Evolutionary conservation across 192 early-diverging fungal species (phyloP), one percentile per base, ranked within the genome.

Genomic region (Backusella circina): DNA sequence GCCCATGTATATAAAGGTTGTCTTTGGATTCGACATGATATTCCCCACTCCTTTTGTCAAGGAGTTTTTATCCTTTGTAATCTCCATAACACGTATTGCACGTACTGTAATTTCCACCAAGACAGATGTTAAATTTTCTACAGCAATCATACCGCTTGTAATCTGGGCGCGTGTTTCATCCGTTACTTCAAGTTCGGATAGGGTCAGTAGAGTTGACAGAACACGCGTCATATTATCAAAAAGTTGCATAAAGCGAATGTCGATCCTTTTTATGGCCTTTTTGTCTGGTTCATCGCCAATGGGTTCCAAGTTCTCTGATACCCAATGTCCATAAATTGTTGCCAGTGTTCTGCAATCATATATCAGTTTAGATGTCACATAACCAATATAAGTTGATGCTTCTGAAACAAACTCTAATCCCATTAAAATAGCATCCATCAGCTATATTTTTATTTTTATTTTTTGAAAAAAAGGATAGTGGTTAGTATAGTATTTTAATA

Each of bases 71-170:
- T 78, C 38, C 38, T 65, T 70, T 23, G 28, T 65, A 5, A 64
- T 78, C 51, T 82, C 77, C 65, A 82, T 77, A 16, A 79, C 70
- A 23, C 72, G 54, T n/a, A 75, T 33, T 3, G 81, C 74, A 12
- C 72, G 68, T 10, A 82, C 33, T n/a, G 71, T 65, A 10, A 82
- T 41, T 23, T 82, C 75, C 36, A 82, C 65, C 41, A 82, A 32
- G 26, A 74, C 64, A 7, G 74, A 38, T 5, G 67, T 72, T 2
- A 80, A 64, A 5, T 47, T 64, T 21, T 80, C 79, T 18, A 67
- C 57, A 2, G 74, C 47, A 31, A 35, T 41, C n/a, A 67, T 33
- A 0, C 39, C 37, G 33, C 30, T 32, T 5, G 37, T 18, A 13
- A 23, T 31, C 1, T 26, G 37, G 28, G 30, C 61, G 13, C 47